These are phyloP conservation scores for Theileria parva DNA, from an alignment of 169 alveolate genomes.

Conservation along the genomic window DNA sequence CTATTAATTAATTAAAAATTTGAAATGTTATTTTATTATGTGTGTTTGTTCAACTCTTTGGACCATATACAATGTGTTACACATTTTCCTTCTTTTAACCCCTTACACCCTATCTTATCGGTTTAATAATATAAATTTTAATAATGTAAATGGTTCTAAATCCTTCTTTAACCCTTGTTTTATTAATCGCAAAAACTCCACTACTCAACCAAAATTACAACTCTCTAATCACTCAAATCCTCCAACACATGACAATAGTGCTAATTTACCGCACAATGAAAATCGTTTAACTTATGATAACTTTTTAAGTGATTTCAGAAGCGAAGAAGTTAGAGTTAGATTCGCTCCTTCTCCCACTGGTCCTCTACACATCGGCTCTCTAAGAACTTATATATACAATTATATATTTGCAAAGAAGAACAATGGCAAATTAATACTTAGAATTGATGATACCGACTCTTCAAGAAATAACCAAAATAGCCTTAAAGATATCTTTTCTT, in stretches of 20 bases:
- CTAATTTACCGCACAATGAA: background rate
- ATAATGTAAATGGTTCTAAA: background rate
- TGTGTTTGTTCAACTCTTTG: background rate
- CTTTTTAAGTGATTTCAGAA: background rate
- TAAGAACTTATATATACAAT: conserved; percentile 81
- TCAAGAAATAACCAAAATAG: conserved; percentile 56
- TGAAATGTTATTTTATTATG: background rate
- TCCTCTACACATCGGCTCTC: conserved; percentile 78
- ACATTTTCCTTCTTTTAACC: background rate
- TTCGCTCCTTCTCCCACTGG: conserved; percentile 82
- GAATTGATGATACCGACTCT: conserved; percentile 82
- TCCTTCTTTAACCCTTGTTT: background rate
- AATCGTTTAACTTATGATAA: background rate
- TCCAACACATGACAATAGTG: background rate
- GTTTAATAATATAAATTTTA: background rate
- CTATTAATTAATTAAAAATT: too few relatives aligned
- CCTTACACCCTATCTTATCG: background rate
- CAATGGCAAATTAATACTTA: conserved; percentile 68
- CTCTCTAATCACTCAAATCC: background rate
- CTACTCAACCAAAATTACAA: background rate
- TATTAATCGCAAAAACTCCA: background rate
- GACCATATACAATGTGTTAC: background rate
- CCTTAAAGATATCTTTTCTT: conserved; percentile 60
- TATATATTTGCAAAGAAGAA: conserved; percentile 66
- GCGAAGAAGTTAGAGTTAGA: conserved; percentile 45